Evolutionary conservation across 805 yeast species (phyloP).

Genomic region (Sungouiella blattae): DNA sequence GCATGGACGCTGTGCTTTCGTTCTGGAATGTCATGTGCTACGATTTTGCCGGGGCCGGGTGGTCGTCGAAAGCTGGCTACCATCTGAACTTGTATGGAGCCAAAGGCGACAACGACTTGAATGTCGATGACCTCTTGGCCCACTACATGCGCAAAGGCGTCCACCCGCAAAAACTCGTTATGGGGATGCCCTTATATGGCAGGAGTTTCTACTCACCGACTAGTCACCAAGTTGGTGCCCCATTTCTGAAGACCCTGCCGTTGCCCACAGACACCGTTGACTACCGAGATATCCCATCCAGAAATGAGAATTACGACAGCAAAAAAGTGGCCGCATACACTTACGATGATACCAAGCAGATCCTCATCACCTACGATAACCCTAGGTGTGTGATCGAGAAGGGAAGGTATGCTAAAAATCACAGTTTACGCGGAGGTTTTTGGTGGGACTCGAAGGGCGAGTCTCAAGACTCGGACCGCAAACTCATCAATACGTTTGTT

Average conservation of each 20-base stretch:
- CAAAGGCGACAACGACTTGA: no score
- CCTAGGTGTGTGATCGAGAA: slow-evolving; percentile 50
- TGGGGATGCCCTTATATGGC: slow-evolving; percentile 92
- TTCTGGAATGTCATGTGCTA: slow-evolving; percentile 91
- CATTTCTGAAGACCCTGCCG: slow-evolving; percentile 25
- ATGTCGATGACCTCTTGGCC: slow-evolving; percentile 40
- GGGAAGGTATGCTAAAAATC: slow-evolving; percentile 50
- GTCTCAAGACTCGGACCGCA: slow-evolving; percentile 23
- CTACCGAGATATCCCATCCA: slow-evolving; percentile 52
- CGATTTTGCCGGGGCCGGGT: slow-evolving; percentile 71
- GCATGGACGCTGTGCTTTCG: slow-evolving; percentile 57
- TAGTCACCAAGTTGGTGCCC: slow-evolving; percentile 38
- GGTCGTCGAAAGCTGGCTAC: slow-evolving; percentile 60
- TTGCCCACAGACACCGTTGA: slow-evolving; percentile 41
- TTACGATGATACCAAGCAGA: slow-evolving; percentile 9
- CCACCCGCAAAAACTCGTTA: slow-evolving; percentile 47
- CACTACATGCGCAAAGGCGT: slow-evolving; percentile 47
- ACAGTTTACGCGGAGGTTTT: slow-evolving; percentile 75
- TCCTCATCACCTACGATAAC: slow-evolving; percentile 58
- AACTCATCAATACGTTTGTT: slow-evolving; percentile 38
- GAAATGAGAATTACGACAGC: slow-evolving; percentile 50
- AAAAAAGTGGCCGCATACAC: slow-evolving; percentile 42
- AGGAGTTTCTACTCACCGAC: slow-evolving; percentile 30
- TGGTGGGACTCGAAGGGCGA: slow-evolving; percentile 96
- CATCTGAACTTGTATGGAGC: slow-evolving; percentile 64